phyloP scores from a whole-genome alignment of 1,139 yeast species.

The Sugiyamaella pinicola region DNA sequence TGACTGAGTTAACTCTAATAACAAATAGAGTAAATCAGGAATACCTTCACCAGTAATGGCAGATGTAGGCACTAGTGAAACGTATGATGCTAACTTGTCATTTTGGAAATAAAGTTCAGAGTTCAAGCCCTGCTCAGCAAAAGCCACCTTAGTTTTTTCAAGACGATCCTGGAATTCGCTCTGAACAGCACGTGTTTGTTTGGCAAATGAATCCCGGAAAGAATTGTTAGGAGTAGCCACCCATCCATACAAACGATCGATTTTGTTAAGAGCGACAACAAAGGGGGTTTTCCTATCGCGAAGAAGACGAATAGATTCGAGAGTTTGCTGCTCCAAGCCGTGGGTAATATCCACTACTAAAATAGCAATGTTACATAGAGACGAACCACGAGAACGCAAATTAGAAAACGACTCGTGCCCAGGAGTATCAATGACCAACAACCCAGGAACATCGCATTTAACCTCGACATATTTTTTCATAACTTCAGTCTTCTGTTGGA shows the following conservation, averaged over 20 bases:
- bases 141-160: constrained; percentile 82
- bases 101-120: constrained; percentile 95
- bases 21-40: constrained; percentile 95
- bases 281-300: constrained; percentile 98
- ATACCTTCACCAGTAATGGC: constrained; percentile 99
- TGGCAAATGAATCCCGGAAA: constrained; percentile 88
- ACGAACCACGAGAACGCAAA: constrained; percentile 97
- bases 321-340: constrained; percentile 96
- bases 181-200: constrained; percentile 82
- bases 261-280: constrained; percentile 93
- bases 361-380: constrained; percentile 97
- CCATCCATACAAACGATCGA: constrained; percentile 98
- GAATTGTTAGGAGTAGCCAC: constrained; percentile 84
- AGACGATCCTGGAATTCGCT: constrained; percentile 88
- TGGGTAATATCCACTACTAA: constrained; percentile 98
- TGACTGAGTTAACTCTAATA: constrained; percentile 93
- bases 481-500: constrained; percentile 84
- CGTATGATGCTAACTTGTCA: constrained; percentile 88
- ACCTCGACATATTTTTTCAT: constrained; percentile 86
- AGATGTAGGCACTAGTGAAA: constrained; percentile 96
- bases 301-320: constrained; percentile 87
- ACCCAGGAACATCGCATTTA: constrained; percentile 90
- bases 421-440: constrained; percentile 95
- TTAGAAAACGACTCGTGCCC: constrained; percentile 99
- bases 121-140: constrained; percentile 98